Base-by-base conservation (phyloP, 2,329 filamentous ascomycete species). In the Zymoseptoria tritici region DNA sequence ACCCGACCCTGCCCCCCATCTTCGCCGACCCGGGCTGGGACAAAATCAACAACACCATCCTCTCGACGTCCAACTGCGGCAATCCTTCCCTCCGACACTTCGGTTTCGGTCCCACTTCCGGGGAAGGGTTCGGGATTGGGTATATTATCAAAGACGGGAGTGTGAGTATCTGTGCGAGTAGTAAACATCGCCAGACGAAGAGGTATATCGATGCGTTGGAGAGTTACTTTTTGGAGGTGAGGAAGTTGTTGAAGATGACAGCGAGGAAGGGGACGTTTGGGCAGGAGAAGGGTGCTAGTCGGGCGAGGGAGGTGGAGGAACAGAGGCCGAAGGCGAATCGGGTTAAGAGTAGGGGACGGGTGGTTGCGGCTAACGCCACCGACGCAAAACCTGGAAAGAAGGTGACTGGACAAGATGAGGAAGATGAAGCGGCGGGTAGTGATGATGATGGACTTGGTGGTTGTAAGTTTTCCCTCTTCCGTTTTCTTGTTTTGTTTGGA, bases 121-220 rank as follows among this genome's bases (percentile, higher is more conserved):
- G 87, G 2, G 91, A 97, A 66, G 94, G 94, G 0, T 97, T 97
- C 71, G 94, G 94, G 29, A 97, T 99, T 58, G 94, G 94, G 2
- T 99, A 99, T 78, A 97, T 99, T 70, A 97, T 99, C 82, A 99
- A 99, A 76, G 91, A 95, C 66, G 90, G 94, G 56, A 83, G 85
- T 54, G 89, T 97, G 62, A 91, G 87, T 53, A 93, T 99, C 62
- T 97, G 94, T 74, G 91, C 92, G 0, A 89, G 88, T 13, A 94
- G 89, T 70, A 97, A 97, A 76, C 94, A 99, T 74, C 81, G 94
- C 49, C 94, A 99, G 77, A 99, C 94, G 0, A 86, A 86, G 67
- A 87, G 94, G 5, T 95, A 94, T 71, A 85, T 97, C 62, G 91
- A 96, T 69, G 90, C 91, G 0, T 78, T 97, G 2, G 94, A 97